phyloP scores from a whole-genome alignment of 2,329 filamentous ascomycete genomes.

The Rutstroemia sydowiana region DNA sequence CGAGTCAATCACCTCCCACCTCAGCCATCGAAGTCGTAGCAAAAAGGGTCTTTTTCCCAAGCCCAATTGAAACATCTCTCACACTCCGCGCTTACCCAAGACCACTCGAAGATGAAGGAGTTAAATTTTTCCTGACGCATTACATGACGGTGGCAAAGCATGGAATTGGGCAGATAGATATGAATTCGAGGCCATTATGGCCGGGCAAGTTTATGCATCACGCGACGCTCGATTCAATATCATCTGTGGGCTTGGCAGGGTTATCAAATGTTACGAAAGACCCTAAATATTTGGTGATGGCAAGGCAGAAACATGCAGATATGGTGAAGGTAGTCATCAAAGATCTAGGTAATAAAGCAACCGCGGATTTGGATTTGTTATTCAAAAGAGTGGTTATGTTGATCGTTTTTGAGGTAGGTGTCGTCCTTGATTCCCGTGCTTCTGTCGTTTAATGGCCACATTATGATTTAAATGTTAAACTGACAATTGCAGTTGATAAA shows the following conservation, averaged over 20 bases:
- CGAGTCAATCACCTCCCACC: not conserved
- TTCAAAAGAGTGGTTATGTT: conserved; percentile 47
- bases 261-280: conserved; percentile 35
- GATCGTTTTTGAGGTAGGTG: conserved; percentile 40
- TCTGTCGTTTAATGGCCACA: no score
- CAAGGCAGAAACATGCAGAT: conserved; percentile 43
- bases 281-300: conserved; percentile 37
- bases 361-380: conserved; percentile 42
- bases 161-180: not conserved
- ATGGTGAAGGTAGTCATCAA: conserved; percentile 41
- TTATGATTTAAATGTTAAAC: no score
- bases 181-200: conserved; percentile 19
- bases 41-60: not conserved
- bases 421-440: not conserved
- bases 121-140: conserved; percentile 22
- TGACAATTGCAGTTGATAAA: conserved; percentile 2
- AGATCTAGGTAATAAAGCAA: conserved; percentile 37
- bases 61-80: not conserved
- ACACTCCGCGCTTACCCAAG: not conserved
- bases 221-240: conserved; percentile 36
- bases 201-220: not conserved
- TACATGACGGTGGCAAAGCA: conserved; percentile 12
- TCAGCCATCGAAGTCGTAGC: not conserved
- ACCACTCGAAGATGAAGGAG: conserved; percentile 13
- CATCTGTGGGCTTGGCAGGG: conserved; percentile 45